Evolutionary conservation across 75 land plant genomes (phyloP).

Genomic region (Gnetum montanum): DNA sequence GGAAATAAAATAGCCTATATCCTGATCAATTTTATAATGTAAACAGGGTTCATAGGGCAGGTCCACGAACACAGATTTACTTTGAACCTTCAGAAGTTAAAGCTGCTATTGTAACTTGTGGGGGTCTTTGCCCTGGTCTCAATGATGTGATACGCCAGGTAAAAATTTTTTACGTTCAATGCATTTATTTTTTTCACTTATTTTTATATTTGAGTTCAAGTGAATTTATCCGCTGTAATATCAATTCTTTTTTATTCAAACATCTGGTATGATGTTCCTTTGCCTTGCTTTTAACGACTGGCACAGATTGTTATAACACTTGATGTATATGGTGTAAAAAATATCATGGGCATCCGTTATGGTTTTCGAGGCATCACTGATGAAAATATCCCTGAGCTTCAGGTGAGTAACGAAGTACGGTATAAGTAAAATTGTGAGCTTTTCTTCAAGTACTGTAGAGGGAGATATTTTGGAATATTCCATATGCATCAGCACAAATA

Average conservation of each 20-base stretch:
- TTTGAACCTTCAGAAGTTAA: conserved; percentile 78
- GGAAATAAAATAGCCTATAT: too few relatives aligned
- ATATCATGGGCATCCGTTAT: conserved; percentile 73
- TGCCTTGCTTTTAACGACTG: too few relatives aligned
- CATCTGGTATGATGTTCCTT: too few relatives aligned
- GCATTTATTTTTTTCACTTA: too few relatives aligned
- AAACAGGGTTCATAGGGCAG: conserved; percentile 92
- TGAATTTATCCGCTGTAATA: too few relatives aligned
- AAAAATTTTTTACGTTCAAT: neutral
- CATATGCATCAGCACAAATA: too few relatives aligned
- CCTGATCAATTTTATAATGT: too few relatives aligned
- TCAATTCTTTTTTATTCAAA: too few relatives aligned
- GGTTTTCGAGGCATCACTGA: conserved; percentile 83
- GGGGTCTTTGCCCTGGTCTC: conserved; percentile 92
- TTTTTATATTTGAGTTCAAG: too few relatives aligned
- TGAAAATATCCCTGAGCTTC: conserved; percentile 37
- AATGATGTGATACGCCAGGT: conserved; percentile 96
- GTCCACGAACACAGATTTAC: conserved; percentile 75
- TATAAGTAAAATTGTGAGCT: too few relatives aligned
- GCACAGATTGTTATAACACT: conserved; percentile 85
- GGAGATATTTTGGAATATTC: too few relatives aligned
- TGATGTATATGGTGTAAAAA: conserved; percentile 84
- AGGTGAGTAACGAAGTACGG: conserved; percentile 34
- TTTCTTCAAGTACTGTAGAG: too few relatives aligned
- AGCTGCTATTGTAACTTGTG: conserved; percentile 93